Percentiles rank a stretch among this genome's conserved stretches.
phyloP scores from a whole-genome alignment of 2,329 filamentous ascomycete genomes.

The Colletotrichum nymphaeae region DNA sequence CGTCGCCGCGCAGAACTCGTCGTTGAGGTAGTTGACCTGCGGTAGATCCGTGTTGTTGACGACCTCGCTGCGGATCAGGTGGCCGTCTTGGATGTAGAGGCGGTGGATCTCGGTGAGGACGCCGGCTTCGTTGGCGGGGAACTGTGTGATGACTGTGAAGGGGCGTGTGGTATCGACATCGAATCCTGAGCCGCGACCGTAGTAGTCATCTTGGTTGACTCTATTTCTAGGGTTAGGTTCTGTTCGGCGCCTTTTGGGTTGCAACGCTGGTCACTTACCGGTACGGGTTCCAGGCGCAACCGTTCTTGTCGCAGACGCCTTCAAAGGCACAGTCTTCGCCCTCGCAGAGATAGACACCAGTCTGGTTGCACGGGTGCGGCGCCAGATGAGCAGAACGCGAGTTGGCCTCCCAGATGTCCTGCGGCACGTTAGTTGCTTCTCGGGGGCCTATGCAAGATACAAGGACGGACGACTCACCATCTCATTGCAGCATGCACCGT shows the following conservation, averaged over 20 bases:
- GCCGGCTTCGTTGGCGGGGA: constrained; percentile 51
- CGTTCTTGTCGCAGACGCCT: constrained; percentile 57
- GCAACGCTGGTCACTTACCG: neutral
- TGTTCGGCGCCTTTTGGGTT: neutral
- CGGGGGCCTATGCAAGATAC: neutral
- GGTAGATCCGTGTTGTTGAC: constrained; percentile 42
- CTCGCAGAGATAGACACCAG: constrained; percentile 55
- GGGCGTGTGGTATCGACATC: constrained; percentile 50
- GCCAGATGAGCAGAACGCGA: constrained; percentile 55
- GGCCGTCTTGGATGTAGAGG: constrained; percentile 61
- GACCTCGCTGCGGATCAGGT: constrained; percentile 56
- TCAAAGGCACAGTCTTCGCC: constrained; percentile 52
- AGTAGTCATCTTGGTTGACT: constrained; percentile 40
- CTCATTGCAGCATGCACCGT: constrained; percentile 64
- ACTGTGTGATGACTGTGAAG: constrained; percentile 63
- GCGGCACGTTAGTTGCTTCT: neutral
- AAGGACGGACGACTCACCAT: constrained; percentile 43
- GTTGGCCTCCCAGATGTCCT: constrained; percentile 67
- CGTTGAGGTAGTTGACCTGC: constrained; percentile 49
- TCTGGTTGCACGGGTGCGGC: constrained; percentile 60
- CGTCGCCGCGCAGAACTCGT: constrained; percentile 48
- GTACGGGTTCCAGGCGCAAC: constrained; percentile 59
- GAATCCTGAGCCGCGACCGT: constrained; percentile 44
- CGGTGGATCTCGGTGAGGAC: constrained; percentile 57
- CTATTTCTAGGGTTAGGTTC: constrained; percentile 32